These are phyloP conservation scores for Boletus hoseneyae DNA, from an alignment of 1,284 basidiomycete genomes.

Conservation along the genomic window DNA sequence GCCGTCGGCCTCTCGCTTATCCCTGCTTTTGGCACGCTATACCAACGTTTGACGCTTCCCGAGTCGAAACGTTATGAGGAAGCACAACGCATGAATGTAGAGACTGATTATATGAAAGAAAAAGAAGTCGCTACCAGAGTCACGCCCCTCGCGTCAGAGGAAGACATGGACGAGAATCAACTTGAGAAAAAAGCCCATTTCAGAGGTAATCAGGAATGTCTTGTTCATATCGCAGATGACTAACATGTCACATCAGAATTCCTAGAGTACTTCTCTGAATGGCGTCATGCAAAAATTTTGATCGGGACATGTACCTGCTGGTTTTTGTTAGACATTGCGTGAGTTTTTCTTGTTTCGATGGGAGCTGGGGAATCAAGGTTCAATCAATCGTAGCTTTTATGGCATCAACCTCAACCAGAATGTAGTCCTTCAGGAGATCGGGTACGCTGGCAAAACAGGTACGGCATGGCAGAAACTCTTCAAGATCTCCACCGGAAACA, in stretches of 20 bases:
- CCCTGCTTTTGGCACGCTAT: constrained; percentile 58
- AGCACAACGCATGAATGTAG: constrained; percentile 35
- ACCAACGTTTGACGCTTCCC: constrained; percentile 72
- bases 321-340: constrained; percentile 58
- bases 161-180: not conserved
- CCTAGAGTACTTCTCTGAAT: constrained; percentile 50
- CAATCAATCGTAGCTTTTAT: constrained; percentile 49
- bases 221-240: not conserved
- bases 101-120: constrained; percentile 35
- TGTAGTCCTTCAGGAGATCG: constrained; percentile 67
- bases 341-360: constrained; percentile 14
- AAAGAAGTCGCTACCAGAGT: constrained; percentile 22
- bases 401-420: constrained; percentile 80
- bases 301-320: constrained; percentile 52
- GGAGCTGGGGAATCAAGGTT: not conserved
- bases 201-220: constrained; percentile 27
- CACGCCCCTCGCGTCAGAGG: constrained; percentile 1
- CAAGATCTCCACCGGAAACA: constrained; percentile 61
- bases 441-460: constrained; percentile 55
- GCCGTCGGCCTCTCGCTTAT: constrained; percentile 50
- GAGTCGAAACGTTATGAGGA: constrained; percentile 60
- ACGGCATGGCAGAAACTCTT: constrained; percentile 62
- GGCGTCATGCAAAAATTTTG: constrained; percentile 52
- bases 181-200: constrained; percentile 39
- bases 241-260: constrained; percentile 38